Percentiles rank a stretch among this genome's conserved stretches.
Conservation (phyloP, 2,329 filamentous ascomycete species). For the Chaetomiaceae sp. region DNA sequence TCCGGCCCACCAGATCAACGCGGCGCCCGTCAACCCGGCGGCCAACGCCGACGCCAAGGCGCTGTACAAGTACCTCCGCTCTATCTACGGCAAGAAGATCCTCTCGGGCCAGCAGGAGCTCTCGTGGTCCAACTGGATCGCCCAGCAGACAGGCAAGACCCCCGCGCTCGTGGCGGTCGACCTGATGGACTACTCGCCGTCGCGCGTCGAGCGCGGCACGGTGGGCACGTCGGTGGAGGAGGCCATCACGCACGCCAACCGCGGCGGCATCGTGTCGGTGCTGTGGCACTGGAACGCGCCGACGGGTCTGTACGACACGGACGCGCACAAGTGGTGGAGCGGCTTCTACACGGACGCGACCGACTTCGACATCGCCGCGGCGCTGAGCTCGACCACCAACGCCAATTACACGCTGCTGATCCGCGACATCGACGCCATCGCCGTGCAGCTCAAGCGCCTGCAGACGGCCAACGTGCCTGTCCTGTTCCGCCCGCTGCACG, state of each 20-base stretch:
- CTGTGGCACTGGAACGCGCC: constrained; percentile 48
- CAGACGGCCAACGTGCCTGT: constrained; percentile 41
- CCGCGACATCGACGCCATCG: constrained; percentile 45
- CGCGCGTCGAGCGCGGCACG: constrained; percentile 39
- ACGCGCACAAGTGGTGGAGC: constrained; percentile 41
- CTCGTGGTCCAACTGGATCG: constrained; percentile 39
- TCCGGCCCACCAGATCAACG: constrained; percentile 20
- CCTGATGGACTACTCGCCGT: constrained; percentile 46
- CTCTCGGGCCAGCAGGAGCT: constrained; percentile 46
- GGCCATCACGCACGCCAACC: constrained; percentile 39
- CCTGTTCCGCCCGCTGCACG: constrained; percentile 45
- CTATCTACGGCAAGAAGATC: constrained; percentile 43
- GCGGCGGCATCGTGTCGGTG: constrained; percentile 43
- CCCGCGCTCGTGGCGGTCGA: constrained; percentile 43
- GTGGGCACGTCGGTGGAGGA: constrained; percentile 41
- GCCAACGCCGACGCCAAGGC: constrained; percentile 35
- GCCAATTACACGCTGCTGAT: constrained; percentile 45
- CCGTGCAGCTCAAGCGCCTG: constrained; percentile 41
- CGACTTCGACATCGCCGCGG: constrained; percentile 42
- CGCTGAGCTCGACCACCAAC: constrained; percentile 38
- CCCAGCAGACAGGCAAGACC: constrained; percentile 41
- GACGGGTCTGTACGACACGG: constrained; percentile 42
- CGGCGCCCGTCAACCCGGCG: constrained; percentile 34
- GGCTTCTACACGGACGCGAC: constrained; percentile 48
- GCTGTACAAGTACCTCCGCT: constrained; percentile 39